Percentiles rank a stretch among this genome's conserved stretches.
Evolutionary conservation across 176 grass and related monocot species (phyloP).

Genomic region (Zea mays): Zm-B73-REFERENCE-NAM-5.0 NC_050101.1:174461501-174462000

Average conservation of each 20-base stretch:
- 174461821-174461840: slow-evolving; percentile 32
- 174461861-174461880: slow-evolving; percentile 40
- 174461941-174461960: not conserved
- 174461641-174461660: slow-evolving; percentile 25
- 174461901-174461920: slow-evolving; percentile 9
- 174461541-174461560: slow-evolving; percentile 35
- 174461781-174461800: slow-evolving; percentile 38
- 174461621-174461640: slow-evolving; percentile 6
- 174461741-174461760: slow-evolving; percentile 29
- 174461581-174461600: slow-evolving; percentile 14
- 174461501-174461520: slow-evolving; percentile 4
- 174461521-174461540: slow-evolving; percentile 34
- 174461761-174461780: slow-evolving; percentile 31
- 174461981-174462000: not conserved
- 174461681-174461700: slow-evolving; percentile 66
- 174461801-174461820: slow-evolving; percentile 35
- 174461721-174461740: slow-evolving; percentile 29
- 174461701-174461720: slow-evolving; percentile 45
- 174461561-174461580: slow-evolving; percentile 25
- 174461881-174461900: slow-evolving; percentile 44
- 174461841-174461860: slow-evolving; percentile 31
- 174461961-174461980: slow-evolving; percentile 11
- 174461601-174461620: slow-evolving; percentile 14
- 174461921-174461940: not conserved
- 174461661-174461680: slow-evolving; percentile 39